A percentile compares a stretch with the other conserved stretches of the same genome.
Conservation (phyloP, 2,329 filamentous ascomycete genomes). For the Sporothrix brunneoviolacea region DNA sequence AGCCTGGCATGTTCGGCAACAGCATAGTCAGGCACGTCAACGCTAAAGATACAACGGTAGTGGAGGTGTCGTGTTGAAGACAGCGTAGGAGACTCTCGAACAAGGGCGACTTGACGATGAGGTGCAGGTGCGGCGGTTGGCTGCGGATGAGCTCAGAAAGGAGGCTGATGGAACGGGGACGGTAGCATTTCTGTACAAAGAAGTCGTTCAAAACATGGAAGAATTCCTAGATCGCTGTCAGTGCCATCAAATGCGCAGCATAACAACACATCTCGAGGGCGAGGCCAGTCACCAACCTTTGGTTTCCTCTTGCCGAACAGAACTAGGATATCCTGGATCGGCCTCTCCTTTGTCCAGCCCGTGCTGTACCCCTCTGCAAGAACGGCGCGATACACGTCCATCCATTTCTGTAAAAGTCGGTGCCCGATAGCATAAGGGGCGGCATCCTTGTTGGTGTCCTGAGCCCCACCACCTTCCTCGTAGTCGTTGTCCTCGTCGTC, state of each 20-base stretch:
- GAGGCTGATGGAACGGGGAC: slow-evolving; percentile 58
- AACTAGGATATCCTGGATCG: slow-evolving; percentile 46
- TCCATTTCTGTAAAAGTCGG: slow-evolving; percentile 51
- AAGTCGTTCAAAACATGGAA: slow-evolving; percentile 59
- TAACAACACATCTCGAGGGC: too few species aligned
- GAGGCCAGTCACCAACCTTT: slow-evolving; percentile 41
- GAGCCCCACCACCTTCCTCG: slow-evolving; percentile 23
- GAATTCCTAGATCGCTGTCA: slow-evolving; percentile 44
- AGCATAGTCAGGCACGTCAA: slow-evolving; percentile 75
- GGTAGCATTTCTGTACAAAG: slow-evolving; percentile 57
- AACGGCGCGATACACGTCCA: slow-evolving; percentile 38
- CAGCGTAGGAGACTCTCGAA: slow-evolving; percentile 67
- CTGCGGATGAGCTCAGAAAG: slow-evolving; percentile 67
- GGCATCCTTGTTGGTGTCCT: slow-evolving; percentile 25
- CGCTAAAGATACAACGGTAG: slow-evolving; percentile 67
- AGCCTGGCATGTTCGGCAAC: slow-evolving; percentile 70
- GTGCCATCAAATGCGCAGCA: background rate
- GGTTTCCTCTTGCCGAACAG: slow-evolving; percentile 63
- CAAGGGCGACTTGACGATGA: slow-evolving; percentile 63
- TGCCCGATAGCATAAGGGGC: slow-evolving; percentile 45
- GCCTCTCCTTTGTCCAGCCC: slow-evolving; percentile 41
- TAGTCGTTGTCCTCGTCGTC: slow-evolving; percentile 49
- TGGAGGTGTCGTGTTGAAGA: slow-evolving; percentile 70
- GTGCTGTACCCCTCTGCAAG: slow-evolving; percentile 31
- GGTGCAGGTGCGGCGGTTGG: slow-evolving; percentile 72